These are phyloP conservation scores for Chrysoporthe cubensis DNA, from an alignment of 2,329 filamentous ascomycete genomes.

Conservation along the genomic window DNA sequence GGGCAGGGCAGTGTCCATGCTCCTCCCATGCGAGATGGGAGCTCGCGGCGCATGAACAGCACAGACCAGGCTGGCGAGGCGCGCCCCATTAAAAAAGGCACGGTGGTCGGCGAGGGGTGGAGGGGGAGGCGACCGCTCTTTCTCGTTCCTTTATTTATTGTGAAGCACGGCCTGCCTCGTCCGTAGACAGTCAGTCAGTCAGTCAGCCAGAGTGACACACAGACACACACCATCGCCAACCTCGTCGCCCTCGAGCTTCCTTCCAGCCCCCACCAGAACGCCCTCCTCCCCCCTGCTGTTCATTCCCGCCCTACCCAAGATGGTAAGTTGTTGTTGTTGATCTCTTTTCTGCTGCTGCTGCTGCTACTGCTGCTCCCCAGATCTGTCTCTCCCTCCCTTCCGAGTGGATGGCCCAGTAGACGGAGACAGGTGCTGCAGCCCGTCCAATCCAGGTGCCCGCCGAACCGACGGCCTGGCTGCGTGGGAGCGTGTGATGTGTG, in stretches of 20 bases:
- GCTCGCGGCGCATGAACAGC: constrained; percentile 19
- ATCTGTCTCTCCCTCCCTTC: background rate
- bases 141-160: constrained; percentile 31
- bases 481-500: too few relatives aligned
- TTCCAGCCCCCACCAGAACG: background rate
- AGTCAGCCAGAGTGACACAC: too few relatives aligned
- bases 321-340: constrained; percentile 2
- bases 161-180: constrained; percentile 25
- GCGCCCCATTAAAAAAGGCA: constrained; percentile 29
- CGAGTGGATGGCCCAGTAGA: too few relatives aligned
- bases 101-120: constrained; percentile 9
- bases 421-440: too few relatives aligned
- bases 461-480: too few relatives aligned
- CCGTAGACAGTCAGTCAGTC: constrained; percentile 27
- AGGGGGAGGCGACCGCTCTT: constrained; percentile 28
- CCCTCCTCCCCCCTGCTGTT: background rate
- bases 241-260: constrained; percentile 21
- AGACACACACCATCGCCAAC: constrained; percentile 33
- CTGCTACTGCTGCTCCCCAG: background rate
- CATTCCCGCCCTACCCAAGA: background rate
- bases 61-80: constrained; percentile 26
- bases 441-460: too few relatives aligned
- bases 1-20: background rate
- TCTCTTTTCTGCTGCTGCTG: background rate
- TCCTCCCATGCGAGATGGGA: background rate